A percentile compares a stretch with the other conserved stretches of the same genome.
Conservation (phyloP, 2,329 filamentous ascomycete species). For the Basipetospora chlamydospora region DNA sequence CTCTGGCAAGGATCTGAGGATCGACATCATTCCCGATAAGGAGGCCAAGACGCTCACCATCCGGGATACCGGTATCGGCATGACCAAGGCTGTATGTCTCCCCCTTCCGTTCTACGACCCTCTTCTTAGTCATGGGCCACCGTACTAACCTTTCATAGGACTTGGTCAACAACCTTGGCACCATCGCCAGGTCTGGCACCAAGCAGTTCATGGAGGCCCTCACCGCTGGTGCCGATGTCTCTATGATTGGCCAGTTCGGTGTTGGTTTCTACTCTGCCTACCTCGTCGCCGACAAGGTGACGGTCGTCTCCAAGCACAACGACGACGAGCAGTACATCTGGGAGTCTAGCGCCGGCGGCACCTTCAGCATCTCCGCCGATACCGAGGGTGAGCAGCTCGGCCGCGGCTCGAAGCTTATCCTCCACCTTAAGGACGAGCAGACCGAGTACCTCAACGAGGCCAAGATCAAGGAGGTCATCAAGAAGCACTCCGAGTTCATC, state of each 20-base stretch:
- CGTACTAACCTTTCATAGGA: conserved; percentile 55
- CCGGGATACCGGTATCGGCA: conserved; percentile 96
- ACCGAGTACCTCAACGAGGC: conserved; percentile 94
- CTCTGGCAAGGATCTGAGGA: conserved; percentile 90
- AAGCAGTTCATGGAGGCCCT: conserved; percentile 99
- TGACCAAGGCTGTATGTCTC: conserved; percentile 93
- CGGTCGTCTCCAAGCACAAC: conserved; percentile 96
- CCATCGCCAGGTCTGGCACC: conserved; percentile 95
- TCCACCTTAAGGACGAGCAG: conserved; percentile 99
- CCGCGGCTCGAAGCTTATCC: conserved; percentile 94
- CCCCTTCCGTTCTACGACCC: not conserved
- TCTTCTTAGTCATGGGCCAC: conserved; percentile 7
- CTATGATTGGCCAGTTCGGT: conserved; percentile 99
- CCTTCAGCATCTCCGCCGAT: conserved; percentile 85
- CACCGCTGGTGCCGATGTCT: conserved; percentile 94
- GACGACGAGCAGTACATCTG: conserved; percentile 99
- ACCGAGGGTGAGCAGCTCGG: conserved; percentile 82
- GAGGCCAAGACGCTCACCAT: conserved; percentile 96
- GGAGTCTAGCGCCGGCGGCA: conserved; percentile 95
- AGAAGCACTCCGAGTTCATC: conserved; percentile 99
- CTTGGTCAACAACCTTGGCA: conserved; percentile 99
- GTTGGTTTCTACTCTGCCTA: conserved; percentile 99
- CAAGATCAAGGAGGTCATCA: conserved; percentile 99
- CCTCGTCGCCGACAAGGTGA: conserved; percentile 93
- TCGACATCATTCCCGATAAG: conserved; percentile 98